These are phyloP conservation scores for Eustoma russellianum DNA, from an alignment of 257 asterid species.

Conservation along the genomic window DNA sequence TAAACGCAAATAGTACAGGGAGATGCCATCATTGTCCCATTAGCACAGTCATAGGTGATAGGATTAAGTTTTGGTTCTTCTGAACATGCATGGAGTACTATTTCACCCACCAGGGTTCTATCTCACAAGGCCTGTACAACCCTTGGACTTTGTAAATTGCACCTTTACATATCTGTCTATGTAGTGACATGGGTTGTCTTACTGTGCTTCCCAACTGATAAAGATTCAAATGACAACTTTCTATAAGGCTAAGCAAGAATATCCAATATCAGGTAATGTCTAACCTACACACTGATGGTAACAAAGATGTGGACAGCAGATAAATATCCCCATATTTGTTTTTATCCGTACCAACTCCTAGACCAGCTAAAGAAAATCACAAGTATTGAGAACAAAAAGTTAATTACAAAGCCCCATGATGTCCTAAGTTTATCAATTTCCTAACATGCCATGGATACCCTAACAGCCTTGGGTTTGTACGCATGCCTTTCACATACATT, in stretches of 20 bases:
- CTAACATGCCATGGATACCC: neutral
- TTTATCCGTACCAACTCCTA: neutral
- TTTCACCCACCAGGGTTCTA: too few species aligned
- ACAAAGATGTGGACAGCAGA: neutral
- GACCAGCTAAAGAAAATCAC: neutral
- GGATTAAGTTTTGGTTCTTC: too few species aligned
- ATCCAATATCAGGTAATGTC: neutral
- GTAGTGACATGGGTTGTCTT: neutral
- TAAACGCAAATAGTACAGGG: too few species aligned
- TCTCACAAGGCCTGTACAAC: too few species aligned
- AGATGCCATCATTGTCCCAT: too few species aligned
- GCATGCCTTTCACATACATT: neutral
- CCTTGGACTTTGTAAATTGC: neutral
- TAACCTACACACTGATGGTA: neutral
- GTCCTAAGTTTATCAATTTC: neutral
- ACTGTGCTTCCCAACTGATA: neutral
- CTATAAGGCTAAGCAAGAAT: neutral
- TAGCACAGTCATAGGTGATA: too few species aligned
- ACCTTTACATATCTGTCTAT: neutral
- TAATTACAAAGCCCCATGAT: neutral
- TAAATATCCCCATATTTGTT: neutral
- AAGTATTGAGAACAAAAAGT: neutral
- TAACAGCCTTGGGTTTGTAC: neutral
- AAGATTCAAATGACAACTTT: neutral
- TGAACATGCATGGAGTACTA: too few species aligned